phyloP scores from a whole-genome alignment of 208 protist species.

The Novymonas esmeraldas region DNA sequence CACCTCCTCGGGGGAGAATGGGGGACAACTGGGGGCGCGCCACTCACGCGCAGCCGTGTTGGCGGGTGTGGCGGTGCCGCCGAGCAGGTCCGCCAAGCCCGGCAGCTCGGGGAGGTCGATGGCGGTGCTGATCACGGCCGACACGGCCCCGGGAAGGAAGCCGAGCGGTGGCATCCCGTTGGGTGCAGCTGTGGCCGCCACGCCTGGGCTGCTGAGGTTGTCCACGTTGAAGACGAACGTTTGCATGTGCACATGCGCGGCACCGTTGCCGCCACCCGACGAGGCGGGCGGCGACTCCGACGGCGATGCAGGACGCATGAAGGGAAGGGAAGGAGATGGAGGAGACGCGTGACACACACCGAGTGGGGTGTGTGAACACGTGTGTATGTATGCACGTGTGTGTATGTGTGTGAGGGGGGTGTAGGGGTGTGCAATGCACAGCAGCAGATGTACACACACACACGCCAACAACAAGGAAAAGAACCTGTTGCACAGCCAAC shows the following conservation, averaged over 20 bases:
- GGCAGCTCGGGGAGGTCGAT: constrained; percentile 1
- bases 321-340: background rate
- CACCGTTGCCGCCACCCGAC: background rate
- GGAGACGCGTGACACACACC: background rate
- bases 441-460: background rate
- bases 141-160: constrained; percentile 3
- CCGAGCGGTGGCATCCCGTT: background rate
- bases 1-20: constrained; percentile 8
- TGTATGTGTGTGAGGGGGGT: background rate
- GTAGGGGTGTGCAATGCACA: background rate
- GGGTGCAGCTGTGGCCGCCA: background rate
- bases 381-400: background rate
- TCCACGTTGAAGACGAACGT: constrained; percentile 1
- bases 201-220: background rate
- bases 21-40: constrained; percentile 7
- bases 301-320: background rate
- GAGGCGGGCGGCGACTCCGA: background rate
- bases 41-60: constrained; percentile 13
- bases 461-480: too few relatives aligned
- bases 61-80: background rate
- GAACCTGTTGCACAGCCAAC: too few relatives aligned
- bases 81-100: constrained; percentile 3
- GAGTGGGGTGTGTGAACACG: background rate
- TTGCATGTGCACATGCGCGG: constrained; percentile 2
- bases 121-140: background rate